phyloP scores from a whole-genome alignment of 257 asterid genomes.

The Solanum dulcamara region DNA sequence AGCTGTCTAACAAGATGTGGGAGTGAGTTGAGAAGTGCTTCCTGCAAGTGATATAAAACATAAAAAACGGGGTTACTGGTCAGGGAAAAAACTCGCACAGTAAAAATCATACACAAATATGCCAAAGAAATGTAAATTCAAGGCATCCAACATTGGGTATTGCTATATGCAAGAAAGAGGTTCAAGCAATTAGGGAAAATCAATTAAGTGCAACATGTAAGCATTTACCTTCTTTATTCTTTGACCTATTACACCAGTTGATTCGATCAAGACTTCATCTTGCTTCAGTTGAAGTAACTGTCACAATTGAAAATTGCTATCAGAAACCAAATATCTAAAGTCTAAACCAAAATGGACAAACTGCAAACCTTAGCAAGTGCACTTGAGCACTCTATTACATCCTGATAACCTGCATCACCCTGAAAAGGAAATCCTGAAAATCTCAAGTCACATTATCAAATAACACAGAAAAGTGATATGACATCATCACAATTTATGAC shows the following conservation, averaged over 20 bases:
- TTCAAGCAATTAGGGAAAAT: not conserved
- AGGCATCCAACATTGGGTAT: not conserved
- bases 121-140: not conserved
- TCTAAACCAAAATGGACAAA: not conserved
- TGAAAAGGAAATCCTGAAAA: slow-evolving; percentile 17
- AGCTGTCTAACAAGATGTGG: slow-evolving; percentile 59
- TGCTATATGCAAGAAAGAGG: not conserved
- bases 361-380: slow-evolving; percentile 63
- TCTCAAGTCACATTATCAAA: not conserved
- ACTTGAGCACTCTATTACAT: slow-evolving; percentile 70
- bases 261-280: slow-evolving; percentile 77
- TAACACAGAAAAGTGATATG: not conserved
- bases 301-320: slow-evolving; percentile 7
- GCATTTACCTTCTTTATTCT: slow-evolving; percentile 81
- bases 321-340: not conserved
- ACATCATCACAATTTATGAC: not conserved
- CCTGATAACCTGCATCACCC: slow-evolving; percentile 98
- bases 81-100: not conserved
- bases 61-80: not conserved
- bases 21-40: slow-evolving; percentile 85
- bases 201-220: not conserved
- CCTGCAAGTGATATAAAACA: slow-evolving; percentile 43
- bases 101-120: slow-evolving; percentile 1
- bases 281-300: slow-evolving; percentile 75
- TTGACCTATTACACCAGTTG: slow-evolving; percentile 93